Evolutionary conservation across 2,329 filamentous ascomycete species (phyloP).

Genomic region (Sarocladiaceae sp.): DNA sequence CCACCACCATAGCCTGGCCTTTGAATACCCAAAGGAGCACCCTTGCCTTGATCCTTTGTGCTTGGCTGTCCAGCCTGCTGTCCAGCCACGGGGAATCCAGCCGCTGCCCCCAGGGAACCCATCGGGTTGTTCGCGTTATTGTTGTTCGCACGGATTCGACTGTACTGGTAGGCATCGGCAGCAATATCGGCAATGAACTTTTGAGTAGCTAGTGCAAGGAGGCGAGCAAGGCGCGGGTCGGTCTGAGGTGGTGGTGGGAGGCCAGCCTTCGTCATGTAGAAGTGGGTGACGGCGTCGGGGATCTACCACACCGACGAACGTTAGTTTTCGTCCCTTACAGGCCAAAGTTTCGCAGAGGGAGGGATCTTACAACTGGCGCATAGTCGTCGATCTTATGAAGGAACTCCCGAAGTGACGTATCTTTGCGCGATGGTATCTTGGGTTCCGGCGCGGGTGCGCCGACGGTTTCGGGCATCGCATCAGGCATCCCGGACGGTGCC

Average conservation of each 20-base stretch:
- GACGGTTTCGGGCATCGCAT: slow-evolving; percentile 31
- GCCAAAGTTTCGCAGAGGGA: neutral
- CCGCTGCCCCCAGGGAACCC: slow-evolving; percentile 73
- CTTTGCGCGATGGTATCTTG: slow-evolving; percentile 74
- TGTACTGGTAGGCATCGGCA: slow-evolving; percentile 96
- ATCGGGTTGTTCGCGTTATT: slow-evolving; percentile 84
- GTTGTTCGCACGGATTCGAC: slow-evolving; percentile 85
- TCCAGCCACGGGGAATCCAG: slow-evolving; percentile 60
- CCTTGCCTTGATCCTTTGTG: slow-evolving; percentile 50
- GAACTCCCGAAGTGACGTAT: slow-evolving; percentile 87
- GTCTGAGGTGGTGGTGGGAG: slow-evolving; percentile 89
- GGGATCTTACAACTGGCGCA: slow-evolving; percentile 78
- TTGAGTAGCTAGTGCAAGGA: slow-evolving; percentile 94
- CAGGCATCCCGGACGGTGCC: slow-evolving; percentile 17
- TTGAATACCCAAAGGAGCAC: slow-evolving; percentile 64
- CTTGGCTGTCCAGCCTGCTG: slow-evolving; percentile 51
- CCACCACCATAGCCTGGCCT: slow-evolving; percentile 79
- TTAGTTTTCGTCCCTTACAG: neutral
- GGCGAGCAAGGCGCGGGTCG: slow-evolving; percentile 80
- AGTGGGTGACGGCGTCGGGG: slow-evolving; percentile 93
- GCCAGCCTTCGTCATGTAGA: slow-evolving; percentile 94
- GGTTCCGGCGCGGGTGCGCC: slow-evolving; percentile 45
- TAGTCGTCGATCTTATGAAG: slow-evolving; percentile 96
- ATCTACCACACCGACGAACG: slow-evolving; percentile 51
- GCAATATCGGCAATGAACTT: slow-evolving; percentile 98